Percentiles rank a stretch among this genome's conserved stretches.
Conservation (phyloP, 2,329 filamentous ascomycete species). For the Drechslerella stenobrocha region DNA sequence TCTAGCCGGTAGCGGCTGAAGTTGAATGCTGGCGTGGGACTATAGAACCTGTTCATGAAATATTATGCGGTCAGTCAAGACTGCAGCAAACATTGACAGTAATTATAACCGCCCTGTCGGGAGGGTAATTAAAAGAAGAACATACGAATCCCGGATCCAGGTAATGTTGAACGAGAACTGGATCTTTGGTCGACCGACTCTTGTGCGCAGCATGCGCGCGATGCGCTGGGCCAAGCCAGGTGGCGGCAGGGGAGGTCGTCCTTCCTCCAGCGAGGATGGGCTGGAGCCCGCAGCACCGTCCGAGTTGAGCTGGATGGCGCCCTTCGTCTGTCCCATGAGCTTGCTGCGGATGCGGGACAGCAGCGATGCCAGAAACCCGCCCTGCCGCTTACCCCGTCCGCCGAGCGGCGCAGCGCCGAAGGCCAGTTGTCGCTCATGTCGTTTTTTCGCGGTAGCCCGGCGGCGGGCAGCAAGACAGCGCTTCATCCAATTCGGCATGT, state of each 20-base stretch:
- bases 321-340: neutral
- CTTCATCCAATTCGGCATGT: conserved; percentile 31
- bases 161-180: conserved; percentile 27
- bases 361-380: too few species aligned
- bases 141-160: conserved; percentile 35
- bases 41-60: conserved; percentile 25
- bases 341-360: neutral
- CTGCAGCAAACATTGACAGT: too few species aligned
- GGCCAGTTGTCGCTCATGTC: too few species aligned
- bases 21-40: conserved; percentile 2
- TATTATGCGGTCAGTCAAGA: too few species aligned
- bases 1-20: conserved; percentile 18
- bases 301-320: neutral
- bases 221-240: neutral
- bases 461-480: neutral
- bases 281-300: neutral
- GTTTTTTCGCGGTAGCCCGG: too few species aligned
- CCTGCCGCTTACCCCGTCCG: neutral
- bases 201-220: neutral
- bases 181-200: conserved; percentile 14
- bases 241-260: neutral
- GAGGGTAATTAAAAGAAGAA: neutral
- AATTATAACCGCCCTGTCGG: too few species aligned
- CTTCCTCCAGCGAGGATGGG: neutral
- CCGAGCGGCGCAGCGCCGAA: too few species aligned